Evolutionary conservation across 192 early-diverging fungal genomes (phyloP), one percentile per base, ranked within the genome.

Genomic region (Paraglomus brasilianum): DNA sequence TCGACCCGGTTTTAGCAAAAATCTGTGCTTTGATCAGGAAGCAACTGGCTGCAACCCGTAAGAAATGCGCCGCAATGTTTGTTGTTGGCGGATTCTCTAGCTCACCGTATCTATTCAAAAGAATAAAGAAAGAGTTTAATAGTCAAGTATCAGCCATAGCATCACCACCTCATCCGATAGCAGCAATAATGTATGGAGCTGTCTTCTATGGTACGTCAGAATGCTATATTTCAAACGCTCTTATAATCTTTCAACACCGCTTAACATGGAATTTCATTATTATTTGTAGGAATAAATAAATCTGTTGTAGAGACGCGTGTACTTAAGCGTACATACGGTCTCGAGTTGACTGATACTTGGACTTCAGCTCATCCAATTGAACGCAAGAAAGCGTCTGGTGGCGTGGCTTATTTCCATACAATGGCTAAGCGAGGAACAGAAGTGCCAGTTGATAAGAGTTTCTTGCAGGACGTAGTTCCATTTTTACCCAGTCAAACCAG

Each of bases 31-130:
- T 86, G 56, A 81, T 83, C 24, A 75, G 81, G 62, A 74, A 86
- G 17, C 84, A 86, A 49, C 44, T 86, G 15, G 67, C 70, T 49
- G 77, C 77, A 49, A 71, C 77, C 4, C 52, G 72, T 8, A 64
- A 42, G n/a, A 71, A 70, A 14, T 66, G 80, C 15, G 62, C 78
- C 41, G 79, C 82, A 44, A 80, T 86, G 40, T 82, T 86, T 49
- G 59, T 86, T 22, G 84, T 86, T 6, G 84, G 84, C 67, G 84
- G 84, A 0, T 86, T 86, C 70, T 80, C 79, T 24, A 77, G 76
- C 4, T 83, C 82, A 14, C 73, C 75, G 38, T 86, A 86, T 49
- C 58, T 86, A 2, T 75, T 77, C 42, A 73, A 75, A 19, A 73
- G 79, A n/a, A 74, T 83, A 2, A 72, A 78, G 55, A 51, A 77